Percentiles rank a stretch among this genome's conserved stretches.
Evolutionary conservation across 257 asterid genomes (phyloP).

Genomic region (Solanum paucissectum): DNA sequence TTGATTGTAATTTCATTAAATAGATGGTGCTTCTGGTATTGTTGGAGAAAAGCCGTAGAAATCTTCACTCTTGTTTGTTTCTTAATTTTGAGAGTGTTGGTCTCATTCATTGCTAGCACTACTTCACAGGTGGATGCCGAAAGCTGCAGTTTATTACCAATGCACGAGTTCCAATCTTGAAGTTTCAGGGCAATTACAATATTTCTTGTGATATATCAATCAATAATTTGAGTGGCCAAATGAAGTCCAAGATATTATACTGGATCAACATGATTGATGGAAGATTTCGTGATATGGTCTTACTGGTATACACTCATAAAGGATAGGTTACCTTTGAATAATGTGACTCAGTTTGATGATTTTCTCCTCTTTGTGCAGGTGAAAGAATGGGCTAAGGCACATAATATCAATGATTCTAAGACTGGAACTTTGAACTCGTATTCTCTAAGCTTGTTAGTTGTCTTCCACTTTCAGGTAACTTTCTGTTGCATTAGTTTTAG

Average conservation of each 20-base stretch:
- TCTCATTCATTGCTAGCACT: constrained; percentile 2
- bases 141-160: constrained; percentile 46
- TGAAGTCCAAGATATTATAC: constrained; percentile 80
- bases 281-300: constrained; percentile 76
- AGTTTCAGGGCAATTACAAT: constrained; percentile 44
- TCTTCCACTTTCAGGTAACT: constrained; percentile 89
- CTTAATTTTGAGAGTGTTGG: constrained; percentile 7
- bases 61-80: neutral
- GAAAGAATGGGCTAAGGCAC: constrained; percentile 92
- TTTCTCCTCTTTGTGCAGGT: constrained; percentile 48
- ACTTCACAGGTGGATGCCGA: constrained; percentile 48
- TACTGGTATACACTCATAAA: constrained; percentile 52
- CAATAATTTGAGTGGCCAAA: constrained; percentile 77
- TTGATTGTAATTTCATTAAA: neutral
- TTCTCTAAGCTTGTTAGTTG: constrained; percentile 72
- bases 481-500: constrained; percentile 1
- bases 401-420: constrained; percentile 70
- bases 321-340: constrained; percentile 5
- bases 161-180: constrained; percentile 86
- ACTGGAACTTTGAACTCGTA: constrained; percentile 77
- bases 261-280: constrained; percentile 84
- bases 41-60: neutral
- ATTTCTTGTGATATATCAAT: constrained; percentile 87
- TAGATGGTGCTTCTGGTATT: neutral
- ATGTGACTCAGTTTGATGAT: neutral